Percentiles rank a stretch among this genome's conserved stretches.
phyloP scores from a whole-genome alignment of 352 stramenopile genomes.

The Phytophthora cactorum region DNA sequence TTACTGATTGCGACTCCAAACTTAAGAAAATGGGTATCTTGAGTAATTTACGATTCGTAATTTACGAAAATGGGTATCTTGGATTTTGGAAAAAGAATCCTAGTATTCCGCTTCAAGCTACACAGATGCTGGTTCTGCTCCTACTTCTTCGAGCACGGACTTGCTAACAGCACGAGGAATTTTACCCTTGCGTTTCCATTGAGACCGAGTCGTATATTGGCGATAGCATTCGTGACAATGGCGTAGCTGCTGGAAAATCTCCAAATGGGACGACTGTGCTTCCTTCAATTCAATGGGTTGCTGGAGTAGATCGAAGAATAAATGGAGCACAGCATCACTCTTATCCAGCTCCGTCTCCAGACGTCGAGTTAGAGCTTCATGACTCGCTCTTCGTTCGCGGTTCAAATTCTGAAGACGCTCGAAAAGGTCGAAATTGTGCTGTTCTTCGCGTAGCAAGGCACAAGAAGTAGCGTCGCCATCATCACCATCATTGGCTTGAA shows the following conservation, averaged over 20 bases:
- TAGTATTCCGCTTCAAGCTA: too few species aligned
- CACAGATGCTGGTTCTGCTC: conserved; percentile 5
- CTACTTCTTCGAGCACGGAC: background rate
- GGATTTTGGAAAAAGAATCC: too few species aligned
- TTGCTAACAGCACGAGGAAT: conserved; percentile 15
- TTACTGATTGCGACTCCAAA: too few species aligned
- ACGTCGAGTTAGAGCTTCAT: conserved; percentile 31
- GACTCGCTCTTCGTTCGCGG: conserved; percentile 10
- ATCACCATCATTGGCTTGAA: conserved; percentile 18
- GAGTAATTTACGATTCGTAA: background rate
- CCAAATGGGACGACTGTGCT: background rate
- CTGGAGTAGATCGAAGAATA: conserved; percentile 49
- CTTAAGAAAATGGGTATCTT: too few species aligned
- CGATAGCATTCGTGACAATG: conserved; percentile 69
- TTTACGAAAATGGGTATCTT: background rate
- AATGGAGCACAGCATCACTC: conserved; percentile 47
- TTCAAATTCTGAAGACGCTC: conserved; percentile 44
- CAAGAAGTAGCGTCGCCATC: conserved; percentile 36
- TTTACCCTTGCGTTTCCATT: conserved; percentile 40
- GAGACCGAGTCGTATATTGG: conserved; percentile 46
- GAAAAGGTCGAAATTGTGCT: conserved; percentile 55
- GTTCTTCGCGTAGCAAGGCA: conserved; percentile 61
- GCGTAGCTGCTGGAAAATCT: conserved; percentile 42
- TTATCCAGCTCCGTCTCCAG: conserved; percentile 53
- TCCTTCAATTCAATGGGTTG: background rate